Evolutionary conservation across 2,329 filamentous ascomycete genomes (phyloP), one percentile per base, ranked within the genome.

Genomic region (Ceratocystis cubensis): DNA sequence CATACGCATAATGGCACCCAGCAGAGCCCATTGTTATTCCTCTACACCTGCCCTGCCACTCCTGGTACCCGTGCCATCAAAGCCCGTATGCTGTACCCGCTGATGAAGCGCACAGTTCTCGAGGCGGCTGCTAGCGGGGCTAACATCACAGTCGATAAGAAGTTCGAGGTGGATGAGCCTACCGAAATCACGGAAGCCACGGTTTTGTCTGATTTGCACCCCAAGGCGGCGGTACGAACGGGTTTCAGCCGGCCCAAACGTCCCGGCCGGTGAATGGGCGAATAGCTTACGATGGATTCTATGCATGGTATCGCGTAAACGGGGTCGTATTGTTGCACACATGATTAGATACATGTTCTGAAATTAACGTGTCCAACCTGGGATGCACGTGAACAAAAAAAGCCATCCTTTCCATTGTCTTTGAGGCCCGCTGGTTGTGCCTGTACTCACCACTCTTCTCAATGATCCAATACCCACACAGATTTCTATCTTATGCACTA

Each of bases 21-120:
- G 68, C 77, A 79, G 64, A 81, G 79, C 66, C 84, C 86, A 2
- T 78, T 93, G 61, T 79, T 93, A 5, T 94, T 94, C 78, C 85
- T 94, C 73, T 93, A 91, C 77, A 93, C 89, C 5, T 91, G 88
- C 74, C 90, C 90, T 0, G 78, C 82, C 6, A 81, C 86, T 3
- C 77, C 82, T 0, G 82, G 79, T 33, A 84, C 81, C 64, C 89
- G 86, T 76, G 78, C 82, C 64, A 88, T 94, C 78, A 92, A 90
- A 78, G 87, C 88, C 76, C 82, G 89, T 70, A 95, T 95, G 90
- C 76, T 94, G 72, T 94, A 94, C 74, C 88, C 89, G 44, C 78
- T 86, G 30, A 86, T 86, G 78, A 86, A 86, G 76, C 79, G 83
- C 10, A 82, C 84, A 28, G 87, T 89, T 2, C 78, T 91, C 37